These are phyloP conservation scores for Picea sitchensis DNA, from an alignment of 75 land plant species.

Conservation along the genomic window DNA sequence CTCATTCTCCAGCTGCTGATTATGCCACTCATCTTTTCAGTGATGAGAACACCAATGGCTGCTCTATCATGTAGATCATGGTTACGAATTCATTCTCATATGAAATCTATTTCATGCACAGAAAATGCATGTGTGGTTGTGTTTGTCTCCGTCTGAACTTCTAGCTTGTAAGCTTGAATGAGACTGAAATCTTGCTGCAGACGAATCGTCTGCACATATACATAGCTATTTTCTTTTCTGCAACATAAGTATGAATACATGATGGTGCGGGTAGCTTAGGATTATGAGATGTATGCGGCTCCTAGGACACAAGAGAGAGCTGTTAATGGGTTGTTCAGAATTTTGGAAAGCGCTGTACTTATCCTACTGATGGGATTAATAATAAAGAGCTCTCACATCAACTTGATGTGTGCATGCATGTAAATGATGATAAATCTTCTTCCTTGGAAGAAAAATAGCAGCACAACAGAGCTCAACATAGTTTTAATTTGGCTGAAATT, in stretches of 20 bases:
- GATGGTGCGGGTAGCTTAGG: constrained; percentile 2
- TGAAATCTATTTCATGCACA: not conserved
- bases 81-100: not conserved
- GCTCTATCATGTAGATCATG: constrained; percentile 41
- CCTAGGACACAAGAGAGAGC: constrained; percentile 1
- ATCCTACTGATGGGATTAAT: not conserved
- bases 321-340: not conserved
- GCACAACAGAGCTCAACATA: not conserved
- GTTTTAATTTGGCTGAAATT: not conserved
- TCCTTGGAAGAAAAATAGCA: not conserved
- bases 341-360: not conserved
- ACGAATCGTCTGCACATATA: not conserved
- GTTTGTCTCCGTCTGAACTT: not conserved
- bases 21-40: constrained; percentile 38
- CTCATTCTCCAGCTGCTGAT: constrained; percentile 2
- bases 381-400: not conserved
- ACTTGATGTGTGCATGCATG: not conserved
- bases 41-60: constrained; percentile 59
- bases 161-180: not conserved
- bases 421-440: not conserved
- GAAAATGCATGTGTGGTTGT: not conserved
- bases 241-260: not conserved
- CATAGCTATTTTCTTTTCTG: not conserved
- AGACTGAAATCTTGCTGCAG: not conserved
- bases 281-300: not conserved